Conservation (phyloP, 2,329 filamentous ascomycete genomes). For the Alternaria arbusti region DNA sequence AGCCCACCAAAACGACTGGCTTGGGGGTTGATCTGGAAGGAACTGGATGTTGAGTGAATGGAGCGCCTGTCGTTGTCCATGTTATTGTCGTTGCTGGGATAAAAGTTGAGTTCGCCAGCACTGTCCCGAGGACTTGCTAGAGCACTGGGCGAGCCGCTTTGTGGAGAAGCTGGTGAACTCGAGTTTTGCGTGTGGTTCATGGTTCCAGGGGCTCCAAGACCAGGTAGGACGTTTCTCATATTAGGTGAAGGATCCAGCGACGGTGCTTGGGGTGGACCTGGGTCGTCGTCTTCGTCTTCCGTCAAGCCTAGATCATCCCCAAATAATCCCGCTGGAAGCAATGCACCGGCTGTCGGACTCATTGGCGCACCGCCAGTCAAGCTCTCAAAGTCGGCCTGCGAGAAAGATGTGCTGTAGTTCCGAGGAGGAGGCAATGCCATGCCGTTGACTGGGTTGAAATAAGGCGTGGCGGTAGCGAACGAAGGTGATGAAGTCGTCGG, state of each 20-base stretch:
- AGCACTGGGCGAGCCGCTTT: constrained; percentile 53
- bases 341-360: constrained; percentile 75
- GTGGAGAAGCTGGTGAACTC: constrained; percentile 51
- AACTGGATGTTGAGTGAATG: constrained; percentile 57
- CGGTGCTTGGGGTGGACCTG: constrained; percentile 29
- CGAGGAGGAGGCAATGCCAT: constrained; percentile 59
- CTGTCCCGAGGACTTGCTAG: constrained; percentile 58
- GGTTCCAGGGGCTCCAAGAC: constrained; percentile 51
- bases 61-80: constrained; percentile 56
- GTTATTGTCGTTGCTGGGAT: constrained; percentile 48
- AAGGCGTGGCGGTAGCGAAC: constrained; percentile 57
- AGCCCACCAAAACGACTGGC: constrained; percentile 64
- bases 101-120: constrained; percentile 51
- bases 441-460: constrained; percentile 66
- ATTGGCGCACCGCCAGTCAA: constrained; percentile 71
- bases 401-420: constrained; percentile 48
- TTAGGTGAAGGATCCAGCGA: constrained; percentile 40
- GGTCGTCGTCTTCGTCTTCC: constrained; percentile 42
- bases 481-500: constrained; percentile 59
- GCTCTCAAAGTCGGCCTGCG: constrained; percentile 67
- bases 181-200: constrained; percentile 45
- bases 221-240: constrained; percentile 45
- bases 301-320: constrained; percentile 66
- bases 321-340: constrained; percentile 73
- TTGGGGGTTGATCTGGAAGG: constrained; percentile 55